Evolutionary conservation across 371 early-diverging fungal genomes (phyloP).

Genomic region (Actinomortierella ambigua): DNA sequence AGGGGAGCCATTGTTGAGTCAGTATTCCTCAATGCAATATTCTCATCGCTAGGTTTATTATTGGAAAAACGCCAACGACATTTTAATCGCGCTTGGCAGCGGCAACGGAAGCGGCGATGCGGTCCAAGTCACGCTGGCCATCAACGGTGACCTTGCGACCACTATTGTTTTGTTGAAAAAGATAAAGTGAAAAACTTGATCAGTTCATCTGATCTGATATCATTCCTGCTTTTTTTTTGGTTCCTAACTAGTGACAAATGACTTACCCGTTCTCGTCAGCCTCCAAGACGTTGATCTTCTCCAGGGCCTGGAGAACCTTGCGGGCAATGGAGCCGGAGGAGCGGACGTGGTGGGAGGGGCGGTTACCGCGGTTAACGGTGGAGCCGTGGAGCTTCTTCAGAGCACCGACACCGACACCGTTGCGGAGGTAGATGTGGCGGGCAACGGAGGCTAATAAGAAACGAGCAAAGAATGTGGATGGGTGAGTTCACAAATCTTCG

Average conservation of each 20-base stretch:
- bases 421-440: conserved; percentile 97
- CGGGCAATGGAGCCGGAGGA: conserved; percentile 93
- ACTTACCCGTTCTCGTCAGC: conserved; percentile 84
- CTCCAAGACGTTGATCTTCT: conserved; percentile 97
- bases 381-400: conserved; percentile 94
- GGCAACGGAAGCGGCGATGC: conserved; percentile 67
- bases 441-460: conserved; percentile 85
- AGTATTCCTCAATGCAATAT: too few relatives aligned
- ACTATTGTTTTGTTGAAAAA: conserved; percentile 44
- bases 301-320: conserved; percentile 95
- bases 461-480: neutral
- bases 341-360: conserved; percentile 90
- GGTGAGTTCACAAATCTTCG: neutral
- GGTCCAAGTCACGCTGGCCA: conserved; percentile 88
- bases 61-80: too few relatives aligned
- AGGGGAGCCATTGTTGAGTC: too few relatives aligned
- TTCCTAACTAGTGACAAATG: neutral
- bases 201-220: neutral
- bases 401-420: conserved; percentile 94
- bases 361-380: conserved; percentile 89
- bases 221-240: neutral
- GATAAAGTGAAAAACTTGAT: conserved; percentile 3
- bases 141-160: conserved; percentile 84
- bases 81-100: neutral
- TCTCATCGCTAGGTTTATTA: too few relatives aligned